Conservation (phyloP, 2,329 filamentous ascomycete genomes). For the Pseudogymnoascus sp. region DNA sequence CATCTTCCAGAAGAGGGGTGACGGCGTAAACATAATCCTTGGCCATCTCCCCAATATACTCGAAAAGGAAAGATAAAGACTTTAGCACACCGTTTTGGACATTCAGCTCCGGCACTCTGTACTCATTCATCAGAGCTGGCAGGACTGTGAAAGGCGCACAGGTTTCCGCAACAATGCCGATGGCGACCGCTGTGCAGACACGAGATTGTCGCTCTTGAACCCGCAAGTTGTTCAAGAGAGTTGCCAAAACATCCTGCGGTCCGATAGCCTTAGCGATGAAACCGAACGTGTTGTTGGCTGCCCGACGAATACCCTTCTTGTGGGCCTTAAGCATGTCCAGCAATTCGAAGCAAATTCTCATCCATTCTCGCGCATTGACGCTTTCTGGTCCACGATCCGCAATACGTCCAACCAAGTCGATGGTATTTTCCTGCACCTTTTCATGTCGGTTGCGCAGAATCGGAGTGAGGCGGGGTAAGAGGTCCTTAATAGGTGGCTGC, state of each 20-base stretch:
- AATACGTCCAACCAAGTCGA: conserved; percentile 95
- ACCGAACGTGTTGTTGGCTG: conserved; percentile 98
- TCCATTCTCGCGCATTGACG: conserved; percentile 97
- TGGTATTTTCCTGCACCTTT: conserved; percentile 98
- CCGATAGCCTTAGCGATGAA: conserved; percentile 99
- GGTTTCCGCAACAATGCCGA: conserved; percentile 96
- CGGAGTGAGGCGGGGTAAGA: conserved; percentile 90
- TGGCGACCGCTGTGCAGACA: conserved; percentile 96
- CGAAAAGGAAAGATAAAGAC: conserved; percentile 91
- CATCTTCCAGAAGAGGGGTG: conserved; percentile 89
- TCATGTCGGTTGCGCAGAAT: conserved; percentile 97
- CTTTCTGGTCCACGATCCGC: conserved; percentile 94
- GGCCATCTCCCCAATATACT: conserved; percentile 99
- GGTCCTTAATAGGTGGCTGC: conserved; percentile 95
- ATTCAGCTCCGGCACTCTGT: conserved; percentile 94
- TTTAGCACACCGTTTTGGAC: conserved; percentile 98
- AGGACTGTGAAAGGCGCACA: conserved; percentile 97
- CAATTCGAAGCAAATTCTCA: conserved; percentile 98
- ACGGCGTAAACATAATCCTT: conserved; percentile 99
- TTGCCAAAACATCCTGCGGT: conserved; percentile 92
- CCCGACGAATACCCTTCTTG: conserved; percentile 97
- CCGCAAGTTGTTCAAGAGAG: conserved; percentile 89
- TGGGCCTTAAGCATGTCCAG: conserved; percentile 99
- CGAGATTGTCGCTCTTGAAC: conserved; percentile 97
- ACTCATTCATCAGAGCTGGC: conserved; percentile 99